Conservation (phyloP, 129 eudicot genomes). For the Sambucus nigra region DNA sequence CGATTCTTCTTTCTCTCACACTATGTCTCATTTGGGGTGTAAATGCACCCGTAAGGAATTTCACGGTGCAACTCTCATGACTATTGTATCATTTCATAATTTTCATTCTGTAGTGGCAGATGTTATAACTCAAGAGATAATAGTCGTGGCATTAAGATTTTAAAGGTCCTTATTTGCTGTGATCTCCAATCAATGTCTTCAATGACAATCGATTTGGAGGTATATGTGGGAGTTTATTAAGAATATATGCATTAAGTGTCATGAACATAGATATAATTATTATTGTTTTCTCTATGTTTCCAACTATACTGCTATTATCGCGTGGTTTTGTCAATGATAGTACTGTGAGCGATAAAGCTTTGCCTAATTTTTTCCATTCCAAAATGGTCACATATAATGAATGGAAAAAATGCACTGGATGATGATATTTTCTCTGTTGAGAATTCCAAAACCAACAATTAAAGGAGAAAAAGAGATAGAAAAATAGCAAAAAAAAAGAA, state of each 20-base stretch:
- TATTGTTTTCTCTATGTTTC: conserved; percentile 62
- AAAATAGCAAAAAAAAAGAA: conserved; percentile 35
- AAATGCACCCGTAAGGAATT: no score
- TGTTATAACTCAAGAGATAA: no score
- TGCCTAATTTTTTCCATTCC: conserved; percentile 27
- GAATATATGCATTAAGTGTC: conserved; percentile 66
- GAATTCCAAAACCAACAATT: conserved; percentile 25
- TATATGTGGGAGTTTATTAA: conserved; percentile 80
- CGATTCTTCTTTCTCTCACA: no score
- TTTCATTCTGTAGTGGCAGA: no score
- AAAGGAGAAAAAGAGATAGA: conserved; percentile 55
- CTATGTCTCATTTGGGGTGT: no score
- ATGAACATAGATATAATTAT: conserved; percentile 55
- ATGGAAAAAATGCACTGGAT: conserved; percentile 27
- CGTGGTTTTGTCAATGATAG: conserved; percentile 67
- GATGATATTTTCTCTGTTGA: conserved; percentile 27
- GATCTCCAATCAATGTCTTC: conserved; percentile 95
- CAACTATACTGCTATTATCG: conserved; percentile 62
- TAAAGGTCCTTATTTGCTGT: conserved; percentile 92
- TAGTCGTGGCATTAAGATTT: no score
- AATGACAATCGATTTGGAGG: conserved; percentile 97
- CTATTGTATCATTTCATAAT: no score
- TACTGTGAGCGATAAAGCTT: conserved; percentile 21
- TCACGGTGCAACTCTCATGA: no score
- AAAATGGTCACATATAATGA: conserved; percentile 20